Evolutionary conservation across 306 rosid genomes (phyloP).

Genomic region (Psophocarpus tetragonolobus): DNA sequence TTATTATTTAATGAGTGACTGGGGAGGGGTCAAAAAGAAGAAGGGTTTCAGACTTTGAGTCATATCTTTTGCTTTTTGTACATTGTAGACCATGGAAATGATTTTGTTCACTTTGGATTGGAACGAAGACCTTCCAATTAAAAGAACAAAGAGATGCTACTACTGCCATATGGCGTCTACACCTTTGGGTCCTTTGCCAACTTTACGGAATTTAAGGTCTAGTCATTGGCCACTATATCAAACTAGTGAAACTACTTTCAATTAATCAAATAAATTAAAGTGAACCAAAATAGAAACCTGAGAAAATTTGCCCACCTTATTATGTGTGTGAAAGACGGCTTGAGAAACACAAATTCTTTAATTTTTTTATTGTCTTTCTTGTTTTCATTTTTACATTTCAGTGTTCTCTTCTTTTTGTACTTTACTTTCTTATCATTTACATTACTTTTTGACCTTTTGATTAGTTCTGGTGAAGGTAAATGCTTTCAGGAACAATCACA

Average conservation of each 20-base stretch:
- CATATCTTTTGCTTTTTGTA: slow-evolving; percentile 59
- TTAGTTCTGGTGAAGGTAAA: background rate
- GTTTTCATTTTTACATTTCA: background rate
- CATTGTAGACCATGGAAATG: slow-evolving; percentile 66
- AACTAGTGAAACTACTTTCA: slow-evolving; percentile 9
- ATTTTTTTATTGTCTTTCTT: background rate
- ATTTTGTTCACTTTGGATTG: slow-evolving; percentile 56
- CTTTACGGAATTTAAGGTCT: slow-evolving; percentile 46
- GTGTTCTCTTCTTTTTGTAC: background rate
- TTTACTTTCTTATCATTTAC: background rate
- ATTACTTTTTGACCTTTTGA: background rate
- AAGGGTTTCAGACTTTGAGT: slow-evolving; percentile 44
- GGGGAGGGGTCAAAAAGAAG: slow-evolving; percentile 50
- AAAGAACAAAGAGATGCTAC: slow-evolving; percentile 37
- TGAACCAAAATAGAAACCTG: background rate
- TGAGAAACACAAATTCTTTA: background rate
- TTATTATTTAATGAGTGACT: background rate
- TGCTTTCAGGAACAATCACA: background rate
- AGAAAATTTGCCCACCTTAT: background rate
- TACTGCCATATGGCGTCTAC: slow-evolving; percentile 13
- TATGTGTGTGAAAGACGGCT: background rate
- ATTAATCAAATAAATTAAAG: too few species aligned
- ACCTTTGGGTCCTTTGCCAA: slow-evolving; percentile 28
- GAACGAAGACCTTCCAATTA: slow-evolving; percentile 48
- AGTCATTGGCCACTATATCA: background rate